Percentiles rank a stretch among this genome's conserved stretches.
Conservation (phyloP, 176 grass and related monocot genomes). For the Juncus effusus region DNA sequence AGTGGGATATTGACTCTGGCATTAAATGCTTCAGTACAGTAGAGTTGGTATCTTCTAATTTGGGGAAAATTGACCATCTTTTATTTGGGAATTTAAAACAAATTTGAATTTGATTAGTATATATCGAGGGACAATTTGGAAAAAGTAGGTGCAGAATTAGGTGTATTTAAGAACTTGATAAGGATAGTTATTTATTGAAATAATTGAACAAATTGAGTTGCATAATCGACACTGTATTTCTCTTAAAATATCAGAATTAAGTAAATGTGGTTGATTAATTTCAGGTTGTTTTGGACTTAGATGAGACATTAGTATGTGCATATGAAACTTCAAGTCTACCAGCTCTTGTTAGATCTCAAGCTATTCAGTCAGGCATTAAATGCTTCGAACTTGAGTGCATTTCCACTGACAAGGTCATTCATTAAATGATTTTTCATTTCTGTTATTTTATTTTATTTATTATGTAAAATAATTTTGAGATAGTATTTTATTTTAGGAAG, state of each 20-base stretch:
- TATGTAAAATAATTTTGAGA: constrained; percentile 33
- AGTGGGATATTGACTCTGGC: background rate
- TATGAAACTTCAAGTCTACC: constrained; percentile 95
- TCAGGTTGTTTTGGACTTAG: constrained; percentile 96
- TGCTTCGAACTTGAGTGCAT: constrained; percentile 95
- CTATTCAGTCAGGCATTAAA: constrained; percentile 84
- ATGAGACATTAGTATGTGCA: constrained; percentile 97
- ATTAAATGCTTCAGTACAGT: background rate
- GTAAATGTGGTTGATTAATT: constrained; percentile 26
- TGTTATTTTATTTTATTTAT: constrained; percentile 12
- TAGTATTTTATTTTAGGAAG: constrained; percentile 51
- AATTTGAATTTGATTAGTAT: constrained; percentile 22
- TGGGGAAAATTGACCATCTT: background rate
- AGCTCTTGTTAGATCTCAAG: constrained; percentile 64
- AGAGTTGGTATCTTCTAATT: constrained; percentile 13
- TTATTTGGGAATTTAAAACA: background rate
- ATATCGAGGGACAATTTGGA: background rate
- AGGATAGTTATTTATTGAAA: background rate
- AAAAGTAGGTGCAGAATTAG: background rate
- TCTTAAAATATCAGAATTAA: constrained; percentile 23
- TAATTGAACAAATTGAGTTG: background rate
- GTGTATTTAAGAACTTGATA: background rate
- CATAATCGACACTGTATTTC: background rate
- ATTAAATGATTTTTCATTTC: background rate
- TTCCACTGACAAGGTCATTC: constrained; percentile 70